Evolutionary conservation across 192 early-diverging fungal species (phyloP).

Genomic region (Coemansia guatemalensis): DNA sequence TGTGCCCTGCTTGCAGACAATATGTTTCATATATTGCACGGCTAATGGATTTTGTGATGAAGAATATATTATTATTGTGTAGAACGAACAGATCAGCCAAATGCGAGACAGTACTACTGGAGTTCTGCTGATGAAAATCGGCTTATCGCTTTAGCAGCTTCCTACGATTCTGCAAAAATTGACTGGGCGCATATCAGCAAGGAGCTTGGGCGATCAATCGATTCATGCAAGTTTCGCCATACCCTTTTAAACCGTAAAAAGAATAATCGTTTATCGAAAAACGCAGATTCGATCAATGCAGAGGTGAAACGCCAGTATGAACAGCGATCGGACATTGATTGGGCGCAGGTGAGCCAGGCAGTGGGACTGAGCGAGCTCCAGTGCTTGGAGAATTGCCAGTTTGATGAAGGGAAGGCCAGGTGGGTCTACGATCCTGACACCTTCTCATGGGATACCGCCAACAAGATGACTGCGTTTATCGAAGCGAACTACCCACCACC

Average conservation of each 20-base stretch:
- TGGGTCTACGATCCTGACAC: too few relatives aligned
- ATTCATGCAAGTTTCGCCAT: neutral
- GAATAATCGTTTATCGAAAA: neutral
- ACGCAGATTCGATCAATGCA: neutral
- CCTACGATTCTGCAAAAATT: neutral
- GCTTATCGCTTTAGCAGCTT: too few relatives aligned
- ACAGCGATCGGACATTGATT: neutral
- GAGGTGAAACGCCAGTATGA: conserved; percentile 3
- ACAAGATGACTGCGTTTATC: too few relatives aligned
- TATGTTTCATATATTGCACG: too few relatives aligned
- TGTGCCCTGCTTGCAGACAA: too few relatives aligned
- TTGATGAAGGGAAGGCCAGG: neutral
- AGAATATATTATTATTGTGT: too few relatives aligned
- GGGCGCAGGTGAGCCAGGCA: too few relatives aligned
- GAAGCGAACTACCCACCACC: conserved; percentile 12
- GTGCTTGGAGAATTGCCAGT: conserved; percentile 11
- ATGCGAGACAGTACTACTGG: too few relatives aligned
- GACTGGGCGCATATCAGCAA: conserved; percentile 1
- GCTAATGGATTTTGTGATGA: too few relatives aligned
- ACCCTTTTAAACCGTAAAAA: neutral
- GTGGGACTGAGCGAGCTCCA: neutral
- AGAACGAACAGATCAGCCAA: too few relatives aligned
- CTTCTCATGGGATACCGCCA: too few relatives aligned
- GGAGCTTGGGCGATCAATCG: neutral
- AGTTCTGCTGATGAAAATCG: too few relatives aligned